These are phyloP conservation scores for Colletotrichum eremochloae DNA, from an alignment of 2,329 filamentous ascomycete species.

Conservation along the genomic window DNA sequence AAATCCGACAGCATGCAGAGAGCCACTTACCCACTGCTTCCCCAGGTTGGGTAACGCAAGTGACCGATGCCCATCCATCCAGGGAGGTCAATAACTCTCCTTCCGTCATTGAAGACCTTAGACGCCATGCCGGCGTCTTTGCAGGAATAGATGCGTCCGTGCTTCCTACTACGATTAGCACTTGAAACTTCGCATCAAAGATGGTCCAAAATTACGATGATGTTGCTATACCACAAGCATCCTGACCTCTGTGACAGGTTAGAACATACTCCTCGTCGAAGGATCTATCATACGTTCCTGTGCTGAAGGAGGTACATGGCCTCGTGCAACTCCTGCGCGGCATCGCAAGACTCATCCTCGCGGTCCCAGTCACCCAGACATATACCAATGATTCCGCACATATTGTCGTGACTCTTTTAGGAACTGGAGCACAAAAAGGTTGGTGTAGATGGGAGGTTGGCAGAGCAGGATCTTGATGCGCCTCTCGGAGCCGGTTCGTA, in stretches of 20 bases:
- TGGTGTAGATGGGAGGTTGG: background rate
- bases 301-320: slow-evolving; percentile 77
- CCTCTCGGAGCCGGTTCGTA: background rate
- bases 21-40: slow-evolving; percentile 61
- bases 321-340: slow-evolving; percentile 77
- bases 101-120: slow-evolving; percentile 86
- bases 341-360: slow-evolving; percentile 47
- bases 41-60: slow-evolving; percentile 89
- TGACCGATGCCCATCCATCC: slow-evolving; percentile 71
- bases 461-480: background rate
- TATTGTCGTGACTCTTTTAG: slow-evolving; percentile 9
- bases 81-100: slow-evolving; percentile 50
- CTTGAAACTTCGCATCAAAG: background rate
- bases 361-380: slow-evolving; percentile 32
- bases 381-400: slow-evolving; percentile 38
- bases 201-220: slow-evolving; percentile 4
- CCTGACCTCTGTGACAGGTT: slow-evolving; percentile 72
- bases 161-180: slow-evolving; percentile 3
- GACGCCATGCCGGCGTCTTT: slow-evolving; percentile 92
- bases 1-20: background rate
- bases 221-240: slow-evolving; percentile 86
- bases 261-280: slow-evolving; percentile 57
- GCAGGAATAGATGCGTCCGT: slow-evolving; percentile 85
- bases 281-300: slow-evolving; percentile 46
- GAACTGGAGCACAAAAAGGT: background rate